A percentile compares a stretch with the other conserved stretches of the same genome.
These are phyloP conservation scores for Kockovaella imperatae DNA, from an alignment of 768 basidiomycete genomes.

Conservation along the genomic window DNA sequence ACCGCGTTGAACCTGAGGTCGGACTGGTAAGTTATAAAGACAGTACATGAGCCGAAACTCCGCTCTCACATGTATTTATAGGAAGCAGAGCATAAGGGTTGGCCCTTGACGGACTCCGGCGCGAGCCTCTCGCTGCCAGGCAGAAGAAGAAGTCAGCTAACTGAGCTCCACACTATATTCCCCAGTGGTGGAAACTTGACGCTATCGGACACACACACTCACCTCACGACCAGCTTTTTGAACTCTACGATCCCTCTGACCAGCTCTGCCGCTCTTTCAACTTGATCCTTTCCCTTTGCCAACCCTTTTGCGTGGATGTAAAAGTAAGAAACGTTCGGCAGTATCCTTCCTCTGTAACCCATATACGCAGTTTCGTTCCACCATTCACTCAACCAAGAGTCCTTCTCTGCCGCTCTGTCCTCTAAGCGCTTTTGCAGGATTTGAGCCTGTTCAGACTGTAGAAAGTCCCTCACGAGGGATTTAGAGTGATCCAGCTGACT, in stretches of 20 bases:
- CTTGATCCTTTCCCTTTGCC: slow-evolving; percentile 47
- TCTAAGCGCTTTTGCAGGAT: slow-evolving; percentile 72
- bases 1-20: slow-evolving; percentile 71
- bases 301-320: slow-evolving; percentile 74
- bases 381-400: slow-evolving; percentile 94
- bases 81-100: slow-evolving; percentile 81
- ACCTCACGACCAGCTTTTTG: slow-evolving; percentile 74
- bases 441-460: slow-evolving; percentile 59
- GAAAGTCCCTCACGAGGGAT: slow-evolving; percentile 63
- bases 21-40: too few relatives aligned
- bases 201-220: slow-evolving; percentile 26
- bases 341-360: slow-evolving; percentile 79
- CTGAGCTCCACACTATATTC: slow-evolving; percentile 1
- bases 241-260: slow-evolving; percentile 81
- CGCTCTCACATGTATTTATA: slow-evolving; percentile 77
- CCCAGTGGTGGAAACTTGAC: too few relatives aligned
- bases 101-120: slow-evolving; percentile 67
- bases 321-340: slow-evolving; percentile 90
- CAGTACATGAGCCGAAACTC: neutral
- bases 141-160: too few relatives aligned
- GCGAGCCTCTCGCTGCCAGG: slow-evolving; percentile 62
- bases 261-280: slow-evolving; percentile 68
- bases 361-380: slow-evolving; percentile 94
- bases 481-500: slow-evolving; percentile 56
- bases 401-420: slow-evolving; percentile 56